Conservation (phyloP, 371 early-diverging fungal species). For the Mucor circinelloides region DNA sequence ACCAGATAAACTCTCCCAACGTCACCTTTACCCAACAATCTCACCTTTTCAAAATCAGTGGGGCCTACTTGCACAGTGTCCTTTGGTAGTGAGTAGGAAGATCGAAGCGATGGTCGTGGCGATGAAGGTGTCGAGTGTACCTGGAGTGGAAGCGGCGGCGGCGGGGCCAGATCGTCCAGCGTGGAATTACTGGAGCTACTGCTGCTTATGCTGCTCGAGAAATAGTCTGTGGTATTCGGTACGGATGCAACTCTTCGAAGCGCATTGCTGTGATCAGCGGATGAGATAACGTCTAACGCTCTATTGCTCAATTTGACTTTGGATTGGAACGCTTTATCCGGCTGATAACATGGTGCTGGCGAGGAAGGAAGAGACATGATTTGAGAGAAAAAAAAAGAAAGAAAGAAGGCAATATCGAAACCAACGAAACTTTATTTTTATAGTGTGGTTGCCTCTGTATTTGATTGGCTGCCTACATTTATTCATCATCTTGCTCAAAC, state of each 20-base stretch:
- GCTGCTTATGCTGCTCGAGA: conserved; percentile 18
- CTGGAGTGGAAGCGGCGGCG: not conserved
- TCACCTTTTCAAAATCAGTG: conserved; percentile 75
- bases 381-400: not conserved
- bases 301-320: conserved; percentile 12
- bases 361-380: conserved; percentile 21
- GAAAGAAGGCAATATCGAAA: not conserved
- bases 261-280: not conserved
- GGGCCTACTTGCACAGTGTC: conserved; percentile 47
- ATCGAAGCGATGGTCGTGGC: conserved; percentile 11
- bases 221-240: conserved; percentile 46
- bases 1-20: conserved; percentile 88
- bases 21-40: conserved; percentile 93
- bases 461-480: not conserved
- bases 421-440: not conserved
- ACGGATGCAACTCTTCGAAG: conserved; percentile 53
- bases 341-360: conserved; percentile 28
- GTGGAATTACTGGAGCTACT: conserved; percentile 14
- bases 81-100: conserved; percentile 20
- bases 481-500: conserved; percentile 38
- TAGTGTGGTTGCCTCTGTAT: not conserved
- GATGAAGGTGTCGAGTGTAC: not conserved
- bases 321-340: conserved; percentile 11
- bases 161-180: conserved; percentile 15
- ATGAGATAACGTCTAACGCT: not conserved